These are phyloP conservation scores for Russula sp. DNA, from an alignment of 768 basidiomycete genomes.

Conservation along the genomic window DNA sequence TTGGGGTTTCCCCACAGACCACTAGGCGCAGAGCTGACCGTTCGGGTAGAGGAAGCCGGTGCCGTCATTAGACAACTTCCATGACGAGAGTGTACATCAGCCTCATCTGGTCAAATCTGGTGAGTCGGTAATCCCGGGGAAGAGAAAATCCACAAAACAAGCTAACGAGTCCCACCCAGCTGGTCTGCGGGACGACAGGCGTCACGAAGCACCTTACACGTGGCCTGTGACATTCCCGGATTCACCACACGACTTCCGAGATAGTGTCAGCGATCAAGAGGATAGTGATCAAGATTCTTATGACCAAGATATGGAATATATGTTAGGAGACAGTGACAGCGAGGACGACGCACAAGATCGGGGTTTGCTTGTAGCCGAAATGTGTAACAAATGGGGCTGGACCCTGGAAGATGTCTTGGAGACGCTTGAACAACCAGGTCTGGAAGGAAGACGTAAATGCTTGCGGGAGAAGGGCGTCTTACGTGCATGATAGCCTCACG, in stretches of 20 bases:
- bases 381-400: constrained; percentile 23
- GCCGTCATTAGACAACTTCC: constrained; percentile 16
- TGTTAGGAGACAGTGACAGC: constrained; percentile 18
- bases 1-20: background rate
- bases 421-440: constrained; percentile 19
- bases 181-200: constrained; percentile 6
- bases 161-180: constrained; percentile 11
- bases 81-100: constrained; percentile 6
- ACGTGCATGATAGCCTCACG: constrained; percentile 20
- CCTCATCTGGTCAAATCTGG: constrained; percentile 7
- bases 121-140: constrained; percentile 9
- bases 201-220: constrained; percentile 15
- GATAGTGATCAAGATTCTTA: constrained; percentile 21
- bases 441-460: constrained; percentile 23
- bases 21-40: background rate
- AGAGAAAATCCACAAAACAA: background rate
- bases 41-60: constrained; percentile 19
- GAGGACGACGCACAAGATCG: constrained; percentile 16
- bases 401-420: constrained; percentile 20
- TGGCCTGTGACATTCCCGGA: constrained; percentile 11
- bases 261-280: constrained; percentile 18
- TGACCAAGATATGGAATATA: constrained; percentile 17
- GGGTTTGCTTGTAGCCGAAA: constrained; percentile 19
- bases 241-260: constrained; percentile 18
- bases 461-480: constrained; percentile 21